Percentiles rank a stretch among this genome's conserved stretches.
Evolutionary conservation across 352 stramenopile species (phyloP).

Genomic region (Elongisporangium anandrum): DNA sequence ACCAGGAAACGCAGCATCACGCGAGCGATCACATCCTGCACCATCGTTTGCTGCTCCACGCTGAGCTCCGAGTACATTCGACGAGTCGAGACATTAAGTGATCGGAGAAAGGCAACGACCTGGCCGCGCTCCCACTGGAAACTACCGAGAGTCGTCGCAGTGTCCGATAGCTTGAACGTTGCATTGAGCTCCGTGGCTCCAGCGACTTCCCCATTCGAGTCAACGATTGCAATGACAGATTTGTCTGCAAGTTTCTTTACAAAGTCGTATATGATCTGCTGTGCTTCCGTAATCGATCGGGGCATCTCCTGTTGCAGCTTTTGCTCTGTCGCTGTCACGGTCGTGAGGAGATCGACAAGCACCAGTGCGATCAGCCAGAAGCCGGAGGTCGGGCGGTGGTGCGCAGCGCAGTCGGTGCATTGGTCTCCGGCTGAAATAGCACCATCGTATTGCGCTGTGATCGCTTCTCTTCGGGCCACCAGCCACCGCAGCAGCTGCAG

Average conservation of each 20-base stretch:
- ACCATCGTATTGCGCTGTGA: slow-evolving; percentile 7
- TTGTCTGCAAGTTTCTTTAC: neutral
- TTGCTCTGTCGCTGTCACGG: neutral
- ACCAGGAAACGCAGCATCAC: slow-evolving; percentile 10
- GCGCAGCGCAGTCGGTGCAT: neutral
- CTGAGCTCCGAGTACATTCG: slow-evolving; percentile 15
- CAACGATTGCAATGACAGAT: neutral
- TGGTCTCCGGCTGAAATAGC: neutral
- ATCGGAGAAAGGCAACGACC: slow-evolving; percentile 19
- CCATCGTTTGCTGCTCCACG: slow-evolving; percentile 3
- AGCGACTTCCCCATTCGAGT: slow-evolving; percentile 2
- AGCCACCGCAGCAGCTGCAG: slow-evolving; percentile 8
- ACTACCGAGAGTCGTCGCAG: slow-evolving; percentile 2
- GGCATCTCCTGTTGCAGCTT: neutral
- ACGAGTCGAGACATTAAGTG: slow-evolving; percentile 23
- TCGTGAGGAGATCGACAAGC: slow-evolving; percentile 8
- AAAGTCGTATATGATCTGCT: neutral
- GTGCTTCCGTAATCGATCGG: neutral
- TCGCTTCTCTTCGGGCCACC: slow-evolving; percentile 6
- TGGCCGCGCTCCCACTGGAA: slow-evolving; percentile 14
- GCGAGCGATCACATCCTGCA: slow-evolving; percentile 11
- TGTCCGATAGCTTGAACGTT: neutral
- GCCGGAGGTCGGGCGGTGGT: slow-evolving; percentile 5
- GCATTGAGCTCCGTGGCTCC: neutral
- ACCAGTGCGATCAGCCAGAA: slow-evolving; percentile 10